phyloP scores from a whole-genome alignment of 1,284 basidiomycete species.

The Austroboletus niveus region DNA sequence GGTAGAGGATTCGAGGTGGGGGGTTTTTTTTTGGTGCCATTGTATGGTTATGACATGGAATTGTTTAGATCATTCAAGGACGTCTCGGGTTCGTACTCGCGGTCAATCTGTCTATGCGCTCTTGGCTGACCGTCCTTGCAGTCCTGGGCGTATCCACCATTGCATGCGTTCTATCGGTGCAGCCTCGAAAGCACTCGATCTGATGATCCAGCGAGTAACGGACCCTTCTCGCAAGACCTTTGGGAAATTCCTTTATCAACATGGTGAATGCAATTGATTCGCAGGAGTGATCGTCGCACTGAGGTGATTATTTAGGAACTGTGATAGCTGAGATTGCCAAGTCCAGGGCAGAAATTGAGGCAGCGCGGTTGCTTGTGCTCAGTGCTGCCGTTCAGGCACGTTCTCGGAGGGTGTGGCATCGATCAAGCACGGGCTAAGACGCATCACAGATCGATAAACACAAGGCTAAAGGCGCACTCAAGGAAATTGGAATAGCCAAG shows the following conservation, averaged over 20 bases:
- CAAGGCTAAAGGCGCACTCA: constrained; percentile 91
- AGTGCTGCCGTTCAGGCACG: constrained; percentile 85
- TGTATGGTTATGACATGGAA: neutral
- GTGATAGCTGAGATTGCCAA: constrained; percentile 89
- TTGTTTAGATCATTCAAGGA: constrained; percentile 86
- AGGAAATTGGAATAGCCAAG: constrained; percentile 97
- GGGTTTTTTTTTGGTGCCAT: neutral
- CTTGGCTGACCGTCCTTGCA: constrained; percentile 27
- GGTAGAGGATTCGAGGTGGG: constrained; percentile 86
- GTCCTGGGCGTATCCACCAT: constrained; percentile 95
- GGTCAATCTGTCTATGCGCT: neutral
- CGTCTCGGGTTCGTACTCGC: constrained; percentile 73
- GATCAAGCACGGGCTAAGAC: constrained; percentile 4
- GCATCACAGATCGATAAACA: constrained; percentile 79
- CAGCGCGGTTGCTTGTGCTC: constrained; percentile 82
- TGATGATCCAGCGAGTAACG: constrained; percentile 90
- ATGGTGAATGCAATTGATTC: constrained; percentile 54
- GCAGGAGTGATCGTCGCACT: neutral
- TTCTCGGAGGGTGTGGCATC: neutral
- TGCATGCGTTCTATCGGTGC: constrained; percentile 97
- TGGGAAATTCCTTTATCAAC: constrained; percentile 87
- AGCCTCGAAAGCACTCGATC: constrained; percentile 83
- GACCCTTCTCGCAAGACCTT: constrained; percentile 91
- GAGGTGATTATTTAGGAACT: constrained; percentile 53
- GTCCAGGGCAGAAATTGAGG: constrained; percentile 91